Evolutionary conservation across 805 yeast genomes (phyloP).

Genomic region (Lipomyces spencermartinsiae): DNA sequence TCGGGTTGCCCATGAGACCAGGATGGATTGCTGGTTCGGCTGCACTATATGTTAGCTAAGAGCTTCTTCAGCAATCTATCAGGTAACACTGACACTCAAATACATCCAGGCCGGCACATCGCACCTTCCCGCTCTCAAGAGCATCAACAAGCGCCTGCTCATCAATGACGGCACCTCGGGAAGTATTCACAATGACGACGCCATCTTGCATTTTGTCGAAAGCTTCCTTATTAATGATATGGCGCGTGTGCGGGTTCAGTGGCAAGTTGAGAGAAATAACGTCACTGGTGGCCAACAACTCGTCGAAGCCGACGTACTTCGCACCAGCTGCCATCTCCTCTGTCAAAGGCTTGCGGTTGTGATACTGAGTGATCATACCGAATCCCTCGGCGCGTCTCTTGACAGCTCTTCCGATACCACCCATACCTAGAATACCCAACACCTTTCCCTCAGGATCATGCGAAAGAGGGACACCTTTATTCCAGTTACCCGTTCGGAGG

Average conservation of each 20-base stretch:
- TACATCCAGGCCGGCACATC: conserved; percentile 68
- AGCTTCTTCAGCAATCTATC: neutral
- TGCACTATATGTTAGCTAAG: conserved; percentile 10
- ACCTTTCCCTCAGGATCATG: conserved; percentile 76
- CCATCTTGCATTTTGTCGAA: conserved; percentile 78
- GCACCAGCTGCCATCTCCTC: conserved; percentile 72
- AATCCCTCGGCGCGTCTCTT: conserved; percentile 74
- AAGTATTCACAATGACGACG: conserved; percentile 79
- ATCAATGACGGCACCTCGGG: conserved; percentile 82
- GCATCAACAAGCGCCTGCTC: conserved; percentile 61
- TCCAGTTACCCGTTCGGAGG: conserved; percentile 68
- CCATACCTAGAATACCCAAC: conserved; percentile 85
- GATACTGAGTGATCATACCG: conserved; percentile 76
- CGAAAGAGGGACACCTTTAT: conserved; percentile 65
- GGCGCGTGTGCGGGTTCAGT: conserved; percentile 71
- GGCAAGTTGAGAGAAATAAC: conserved; percentile 79
- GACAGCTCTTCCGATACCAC: conserved; percentile 87
- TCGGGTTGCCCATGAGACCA: conserved; percentile 57
- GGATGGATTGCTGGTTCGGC: conserved; percentile 64
- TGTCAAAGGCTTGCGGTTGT: conserved; percentile 67
- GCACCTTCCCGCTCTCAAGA: conserved; percentile 60
- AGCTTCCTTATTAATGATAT: conserved; percentile 65
- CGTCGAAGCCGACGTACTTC: conserved; percentile 73
- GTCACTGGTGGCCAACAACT: conserved; percentile 66
- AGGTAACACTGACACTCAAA: conserved; percentile 51